phyloP scores from a whole-genome alignment of 108 stramenopile species.

The Cyclotella kingstonii region DNA sequence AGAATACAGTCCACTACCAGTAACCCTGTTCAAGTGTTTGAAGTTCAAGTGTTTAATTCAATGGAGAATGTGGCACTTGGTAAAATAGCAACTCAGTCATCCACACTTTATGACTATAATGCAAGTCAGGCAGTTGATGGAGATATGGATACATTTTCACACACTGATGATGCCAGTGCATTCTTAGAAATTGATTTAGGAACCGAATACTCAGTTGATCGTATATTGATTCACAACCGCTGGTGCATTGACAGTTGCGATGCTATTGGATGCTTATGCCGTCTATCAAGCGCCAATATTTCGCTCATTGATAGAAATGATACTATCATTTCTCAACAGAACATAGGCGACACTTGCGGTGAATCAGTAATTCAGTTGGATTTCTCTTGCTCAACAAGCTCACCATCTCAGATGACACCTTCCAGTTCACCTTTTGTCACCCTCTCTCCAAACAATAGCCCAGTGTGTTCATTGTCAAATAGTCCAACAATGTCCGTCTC shows the following conservation, averaged over 20 bases:
- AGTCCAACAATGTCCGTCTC: too few species aligned
- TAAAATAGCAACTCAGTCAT: too few species aligned
- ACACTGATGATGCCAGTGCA: constrained; percentile 1
- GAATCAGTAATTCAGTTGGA: background rate
- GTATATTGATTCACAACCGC: background rate
- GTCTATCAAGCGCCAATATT: background rate
- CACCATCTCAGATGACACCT: too few species aligned
- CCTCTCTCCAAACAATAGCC: too few species aligned
- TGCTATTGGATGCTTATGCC: background rate
- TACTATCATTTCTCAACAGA: background rate
- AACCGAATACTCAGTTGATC: background rate
- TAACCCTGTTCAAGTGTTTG: background rate
- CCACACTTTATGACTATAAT: background rate
- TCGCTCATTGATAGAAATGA: background rate
- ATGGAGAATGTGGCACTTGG: background rate
- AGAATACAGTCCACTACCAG: background rate
- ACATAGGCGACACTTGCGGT: background rate
- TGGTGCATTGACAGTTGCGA: background rate
- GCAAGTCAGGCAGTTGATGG: background rate
- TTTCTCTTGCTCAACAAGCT: too few species aligned
- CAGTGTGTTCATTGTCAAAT: too few species aligned
- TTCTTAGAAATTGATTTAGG: background rate
- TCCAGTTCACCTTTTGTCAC: too few species aligned
- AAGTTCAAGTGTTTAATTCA: background rate
- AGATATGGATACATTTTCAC: background rate